A percentile compares a stretch with the other conserved stretches of the same genome.
Conservation (phyloP, 345 rosid genomes). For the Populus simonii region DNA sequence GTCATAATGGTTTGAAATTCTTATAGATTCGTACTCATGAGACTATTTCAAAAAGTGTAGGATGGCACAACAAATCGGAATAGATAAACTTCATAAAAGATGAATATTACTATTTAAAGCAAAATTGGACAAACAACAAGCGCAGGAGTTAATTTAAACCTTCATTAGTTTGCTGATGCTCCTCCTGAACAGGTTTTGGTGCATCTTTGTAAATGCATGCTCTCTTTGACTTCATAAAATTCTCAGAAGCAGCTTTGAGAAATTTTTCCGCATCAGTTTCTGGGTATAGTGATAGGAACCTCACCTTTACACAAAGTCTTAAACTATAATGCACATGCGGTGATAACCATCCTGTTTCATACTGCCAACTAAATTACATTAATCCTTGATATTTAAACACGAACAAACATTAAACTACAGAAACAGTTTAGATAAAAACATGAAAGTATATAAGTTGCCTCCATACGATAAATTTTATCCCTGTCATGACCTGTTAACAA, state of each 20-base stretch:
- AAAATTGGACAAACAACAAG: conserved; percentile 8
- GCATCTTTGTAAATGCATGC: conserved; percentile 41
- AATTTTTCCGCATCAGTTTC: conserved; percentile 64
- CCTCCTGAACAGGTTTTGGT: conserved; percentile 42
- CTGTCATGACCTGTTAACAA: not conserved
- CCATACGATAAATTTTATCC: not conserved
- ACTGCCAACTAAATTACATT: conserved; percentile 44
- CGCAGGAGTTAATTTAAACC: conserved; percentile 29
- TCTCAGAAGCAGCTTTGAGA: conserved; percentile 58
- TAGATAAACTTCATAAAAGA: not conserved
- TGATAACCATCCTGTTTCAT: conserved; percentile 88
- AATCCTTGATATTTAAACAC: conserved; percentile 5
- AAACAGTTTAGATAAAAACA: not conserved
- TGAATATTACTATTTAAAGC: not conserved
- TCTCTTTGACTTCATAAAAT: conserved; percentile 76
- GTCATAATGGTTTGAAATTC: not conserved
- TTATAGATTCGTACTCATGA: not conserved
- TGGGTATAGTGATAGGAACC: conserved; percentile 76
- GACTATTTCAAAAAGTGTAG: not conserved
- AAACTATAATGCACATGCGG: conserved; percentile 63
- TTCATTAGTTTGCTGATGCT: conserved; percentile 38
- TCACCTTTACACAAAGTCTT: conserved; percentile 69
- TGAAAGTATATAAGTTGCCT: not conserved
- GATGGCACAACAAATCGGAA: not conserved
- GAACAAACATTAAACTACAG: not conserved